Evolutionary conservation across 2,329 filamentous ascomycete species (phyloP), one percentile per base, ranked within the genome.

Genomic region (Emergomyces africanus): DNA sequence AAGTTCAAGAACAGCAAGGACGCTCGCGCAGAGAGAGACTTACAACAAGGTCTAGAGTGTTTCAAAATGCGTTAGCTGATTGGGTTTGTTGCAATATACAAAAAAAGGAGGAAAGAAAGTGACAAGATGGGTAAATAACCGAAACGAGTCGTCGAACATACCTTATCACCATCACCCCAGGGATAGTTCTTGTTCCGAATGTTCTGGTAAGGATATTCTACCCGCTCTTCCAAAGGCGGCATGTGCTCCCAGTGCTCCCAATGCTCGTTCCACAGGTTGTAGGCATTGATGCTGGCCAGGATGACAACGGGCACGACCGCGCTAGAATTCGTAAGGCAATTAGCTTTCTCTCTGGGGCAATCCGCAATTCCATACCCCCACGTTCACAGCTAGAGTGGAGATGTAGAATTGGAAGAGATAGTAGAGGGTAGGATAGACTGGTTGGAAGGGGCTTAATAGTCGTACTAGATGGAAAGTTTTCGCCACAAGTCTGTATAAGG

Each of bases 191-290:
- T 96, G 75, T 84, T 83, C 74, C 94, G 88, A 76, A 99, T 88
- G 83, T 99, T 99, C 84, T 95, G 89, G 85, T 95, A 99, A 61
- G 90, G 79, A 78, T 97, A 99, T 81, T 97, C 89, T 70, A 82
- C 78, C 72, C 89, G 87, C 79, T 99, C 94, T 81, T 95, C 90
- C 67, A 92, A 81, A 66, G 94, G 88, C 62, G 88, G 84, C 75
- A 89, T 78, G 79, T 97, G 92, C 57, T 76, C 78, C 84, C 87
- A 90, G 82, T 99, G 94, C 78, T 95, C 89, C 92, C 92, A 97
- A 78, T 99, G 94, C 79, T 95, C 89, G 70, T 83, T 85, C 90
- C 90, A 99, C 64, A 96, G 85, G 72, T 86, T 85, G 75, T 88
- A 96, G 69, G 91, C 91, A 75, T 99, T 99, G 77, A 85, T 79